These are phyloP conservation scores for Phallus indusiatus DNA, from an alignment of 768 basidiomycete genomes.

Conservation along the genomic window DNA sequence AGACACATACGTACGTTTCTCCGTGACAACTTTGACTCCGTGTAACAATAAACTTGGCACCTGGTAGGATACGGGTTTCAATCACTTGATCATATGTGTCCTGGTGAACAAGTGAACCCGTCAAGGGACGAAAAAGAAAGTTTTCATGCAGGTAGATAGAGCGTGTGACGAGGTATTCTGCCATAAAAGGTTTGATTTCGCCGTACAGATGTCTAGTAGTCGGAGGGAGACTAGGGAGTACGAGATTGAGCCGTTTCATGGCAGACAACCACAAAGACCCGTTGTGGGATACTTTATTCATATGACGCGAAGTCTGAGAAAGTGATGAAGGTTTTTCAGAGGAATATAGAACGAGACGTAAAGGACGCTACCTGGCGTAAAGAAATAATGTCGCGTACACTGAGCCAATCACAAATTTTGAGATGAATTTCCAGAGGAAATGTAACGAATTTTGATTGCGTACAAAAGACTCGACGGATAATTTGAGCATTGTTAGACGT, in stretches of 20 bases:
- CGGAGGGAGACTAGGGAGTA: background rate
- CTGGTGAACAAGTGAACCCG: background rate
- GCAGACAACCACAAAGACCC: background rate
- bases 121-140: background rate
- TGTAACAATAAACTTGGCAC: constrained; percentile 3
- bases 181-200: background rate
- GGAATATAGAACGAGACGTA: background rate
- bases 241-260: background rate
- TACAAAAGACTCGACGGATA: background rate
- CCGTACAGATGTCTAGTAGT: background rate
- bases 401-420: constrained; percentile 5
- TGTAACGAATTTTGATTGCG: background rate
- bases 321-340: background rate
- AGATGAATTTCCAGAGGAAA: constrained; percentile 2
- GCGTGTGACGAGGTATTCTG: constrained; percentile 1
- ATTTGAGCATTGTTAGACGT: background rate
- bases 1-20: background rate
- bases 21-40: background rate
- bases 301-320: background rate
- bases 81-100: background rate
- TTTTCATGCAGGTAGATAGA: constrained; percentile 2
- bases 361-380: constrained; percentile 1
- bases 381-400: background rate
- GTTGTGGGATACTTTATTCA: background rate
- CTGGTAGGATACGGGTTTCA: background rate